These are phyloP conservation scores for Rhipidocladum racemiflorum DNA, from an alignment of 176 grass and related monocot species.

Conservation along the genomic window DNA sequence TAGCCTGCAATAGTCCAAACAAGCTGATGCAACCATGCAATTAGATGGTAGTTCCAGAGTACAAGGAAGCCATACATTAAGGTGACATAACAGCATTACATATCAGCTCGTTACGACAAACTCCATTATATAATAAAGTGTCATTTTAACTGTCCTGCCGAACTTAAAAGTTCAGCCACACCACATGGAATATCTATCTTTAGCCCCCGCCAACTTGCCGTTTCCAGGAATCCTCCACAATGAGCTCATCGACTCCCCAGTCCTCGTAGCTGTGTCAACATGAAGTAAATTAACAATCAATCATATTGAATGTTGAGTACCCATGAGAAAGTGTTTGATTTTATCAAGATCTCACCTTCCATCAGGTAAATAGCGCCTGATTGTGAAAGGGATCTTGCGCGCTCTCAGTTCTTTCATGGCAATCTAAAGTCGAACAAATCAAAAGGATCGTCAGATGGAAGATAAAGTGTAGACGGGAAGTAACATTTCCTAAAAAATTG, in stretches of 20 bases:
- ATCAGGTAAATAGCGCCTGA: slow-evolving; percentile 71
- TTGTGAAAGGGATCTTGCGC: slow-evolving; percentile 79
- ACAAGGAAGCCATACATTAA: background rate
- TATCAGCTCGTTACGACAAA: background rate
- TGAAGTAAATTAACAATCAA: background rate
- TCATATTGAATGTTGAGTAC: background rate
- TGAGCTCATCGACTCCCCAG: slow-evolving; percentile 47
- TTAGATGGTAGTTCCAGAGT: background rate
- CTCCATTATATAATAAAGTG: background rate
- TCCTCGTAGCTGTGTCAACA: slow-evolving; percentile 50
- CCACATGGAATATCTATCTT: background rate
- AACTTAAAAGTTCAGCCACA: background rate
- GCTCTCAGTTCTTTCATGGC: slow-evolving; percentile 76
- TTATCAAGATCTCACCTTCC: slow-evolving; percentile 50
- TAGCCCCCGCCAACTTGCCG: slow-evolving; percentile 46
- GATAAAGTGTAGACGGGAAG: background rate
- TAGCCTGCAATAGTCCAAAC: background rate
- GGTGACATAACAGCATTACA: background rate
- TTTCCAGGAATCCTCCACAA: slow-evolving; percentile 75
- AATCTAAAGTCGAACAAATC: slow-evolving; percentile 47
- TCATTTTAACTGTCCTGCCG: background rate
- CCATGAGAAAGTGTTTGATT: background rate
- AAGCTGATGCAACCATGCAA: background rate
- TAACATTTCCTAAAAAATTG: background rate
- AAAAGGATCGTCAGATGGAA: background rate